Conservation (phyloP, 177 flowering plant genomes). For the Vitis hybrid region DNA sequence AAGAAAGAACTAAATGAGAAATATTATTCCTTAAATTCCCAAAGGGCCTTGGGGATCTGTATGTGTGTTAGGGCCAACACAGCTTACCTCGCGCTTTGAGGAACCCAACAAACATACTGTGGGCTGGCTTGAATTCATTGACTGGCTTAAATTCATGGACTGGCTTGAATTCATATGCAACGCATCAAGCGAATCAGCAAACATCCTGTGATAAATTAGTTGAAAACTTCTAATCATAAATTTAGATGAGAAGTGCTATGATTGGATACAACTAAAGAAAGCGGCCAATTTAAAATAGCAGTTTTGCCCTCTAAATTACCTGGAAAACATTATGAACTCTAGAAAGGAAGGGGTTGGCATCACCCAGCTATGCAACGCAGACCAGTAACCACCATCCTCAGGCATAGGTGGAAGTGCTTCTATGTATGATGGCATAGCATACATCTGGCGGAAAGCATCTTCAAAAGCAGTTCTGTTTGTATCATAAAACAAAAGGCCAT, state of each 20-base stretch:
- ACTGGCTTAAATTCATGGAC: background rate
- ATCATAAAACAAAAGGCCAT: constrained; percentile 8
- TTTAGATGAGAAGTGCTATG: too few species aligned
- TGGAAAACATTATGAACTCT: constrained; percentile 88
- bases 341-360: constrained; percentile 96
- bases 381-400: constrained; percentile 89
- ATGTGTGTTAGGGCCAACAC: background rate
- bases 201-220: constrained; percentile 58
- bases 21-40: background rate
- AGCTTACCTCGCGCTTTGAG: constrained; percentile 68
- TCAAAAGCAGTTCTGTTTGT: constrained; percentile 68
- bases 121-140: background rate
- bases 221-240: too few species aligned
- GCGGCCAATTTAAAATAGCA: too few species aligned
- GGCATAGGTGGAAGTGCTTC: constrained; percentile 98
- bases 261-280: background rate
- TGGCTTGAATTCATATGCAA: constrained; percentile 46
- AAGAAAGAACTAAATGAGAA: constrained; percentile 1
- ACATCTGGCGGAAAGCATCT: constrained; percentile 81
- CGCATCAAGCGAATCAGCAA: constrained; percentile 80
- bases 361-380: constrained; percentile 89
- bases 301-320: constrained; percentile 30
- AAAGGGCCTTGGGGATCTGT: background rate
- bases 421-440: constrained; percentile 56
- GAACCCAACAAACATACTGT: constrained; percentile 60